Conservation (phyloP, 2,329 filamentous ascomycete species). For the Talaromyces islandicus region DNA sequence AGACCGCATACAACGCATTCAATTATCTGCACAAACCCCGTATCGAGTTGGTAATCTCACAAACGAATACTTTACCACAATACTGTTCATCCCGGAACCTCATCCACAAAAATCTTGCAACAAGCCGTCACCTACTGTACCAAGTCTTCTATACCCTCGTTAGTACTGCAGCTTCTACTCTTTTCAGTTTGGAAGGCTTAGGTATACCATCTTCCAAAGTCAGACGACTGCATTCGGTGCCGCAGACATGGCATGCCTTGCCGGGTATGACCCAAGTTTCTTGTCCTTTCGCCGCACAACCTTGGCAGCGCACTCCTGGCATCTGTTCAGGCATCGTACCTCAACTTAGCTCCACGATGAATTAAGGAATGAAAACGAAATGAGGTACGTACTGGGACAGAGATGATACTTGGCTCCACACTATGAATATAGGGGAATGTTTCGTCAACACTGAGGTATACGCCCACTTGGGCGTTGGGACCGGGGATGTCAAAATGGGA, state of each 20-base stretch:
- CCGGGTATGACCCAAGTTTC: constrained; percentile 13
- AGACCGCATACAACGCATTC: neutral
- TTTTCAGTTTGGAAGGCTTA: neutral
- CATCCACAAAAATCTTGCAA: neutral
- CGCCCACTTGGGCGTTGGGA: neutral
- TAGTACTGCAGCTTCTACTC: neutral
- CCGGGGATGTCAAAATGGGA: neutral
- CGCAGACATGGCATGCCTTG: constrained; percentile 10
- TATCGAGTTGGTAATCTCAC: neutral
- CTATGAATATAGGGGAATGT: neutral
- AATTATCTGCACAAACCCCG: neutral
- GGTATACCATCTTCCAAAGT: neutral
- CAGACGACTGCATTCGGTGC: constrained; percentile 2
- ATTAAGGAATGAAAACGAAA: neutral
- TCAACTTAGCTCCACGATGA: neutral
- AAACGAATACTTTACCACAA: neutral
- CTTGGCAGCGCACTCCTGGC: constrained; percentile 6
- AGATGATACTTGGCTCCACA: neutral
- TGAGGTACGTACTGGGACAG: neutral
- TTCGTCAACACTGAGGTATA: neutral
- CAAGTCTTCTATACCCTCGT: neutral
- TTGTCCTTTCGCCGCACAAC: constrained; percentile 2
- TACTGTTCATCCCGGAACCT: neutral
- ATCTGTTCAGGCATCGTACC: neutral
- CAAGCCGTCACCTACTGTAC: neutral